Evolutionary conservation across 2,329 filamentous ascomycete species (phyloP).

Genomic region (Colletotrichum gloeosporioides): DNA sequence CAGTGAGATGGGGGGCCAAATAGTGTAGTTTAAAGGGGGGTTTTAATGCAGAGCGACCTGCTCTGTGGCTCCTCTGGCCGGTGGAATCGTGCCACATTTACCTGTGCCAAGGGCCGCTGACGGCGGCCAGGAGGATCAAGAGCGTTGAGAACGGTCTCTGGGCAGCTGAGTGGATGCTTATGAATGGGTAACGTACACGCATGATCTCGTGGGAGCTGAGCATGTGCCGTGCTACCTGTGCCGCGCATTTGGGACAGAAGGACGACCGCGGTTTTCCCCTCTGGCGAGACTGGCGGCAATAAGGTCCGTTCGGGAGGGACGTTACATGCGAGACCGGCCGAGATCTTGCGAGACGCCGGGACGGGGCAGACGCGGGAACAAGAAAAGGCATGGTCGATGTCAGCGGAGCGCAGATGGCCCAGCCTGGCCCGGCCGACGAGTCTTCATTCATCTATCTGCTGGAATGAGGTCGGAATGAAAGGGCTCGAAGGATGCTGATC

Average conservation of each 20-base stretch:
- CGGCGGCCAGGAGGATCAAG: background rate
- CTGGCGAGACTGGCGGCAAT: background rate
- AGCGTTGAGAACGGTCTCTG: background rate
- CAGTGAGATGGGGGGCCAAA: constrained; percentile 11
- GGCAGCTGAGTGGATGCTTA: background rate
- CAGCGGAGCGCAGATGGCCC: background rate
- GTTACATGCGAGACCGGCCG: background rate
- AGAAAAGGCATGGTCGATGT: background rate
- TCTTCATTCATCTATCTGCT: constrained; percentile 11
- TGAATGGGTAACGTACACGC: background rate
- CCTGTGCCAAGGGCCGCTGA: constrained; percentile 1
- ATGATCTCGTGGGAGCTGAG: background rate
- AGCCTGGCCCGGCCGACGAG: background rate
- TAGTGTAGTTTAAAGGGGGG: background rate
- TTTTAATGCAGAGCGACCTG: background rate
- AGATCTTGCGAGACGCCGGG: background rate
- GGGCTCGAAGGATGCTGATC: constrained; percentile 10
- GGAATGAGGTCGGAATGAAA: constrained; percentile 13
- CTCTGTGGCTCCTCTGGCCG: background rate
- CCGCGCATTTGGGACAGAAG: background rate
- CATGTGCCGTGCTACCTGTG: background rate
- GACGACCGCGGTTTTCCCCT: background rate
- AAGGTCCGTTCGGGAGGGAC: background rate
- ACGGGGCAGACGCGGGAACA: background rate
- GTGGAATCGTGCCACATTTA: constrained; percentile 1